Base-by-base conservation (phyloP, 345 rosid species). In the Cardamine resedifolia region DNA sequence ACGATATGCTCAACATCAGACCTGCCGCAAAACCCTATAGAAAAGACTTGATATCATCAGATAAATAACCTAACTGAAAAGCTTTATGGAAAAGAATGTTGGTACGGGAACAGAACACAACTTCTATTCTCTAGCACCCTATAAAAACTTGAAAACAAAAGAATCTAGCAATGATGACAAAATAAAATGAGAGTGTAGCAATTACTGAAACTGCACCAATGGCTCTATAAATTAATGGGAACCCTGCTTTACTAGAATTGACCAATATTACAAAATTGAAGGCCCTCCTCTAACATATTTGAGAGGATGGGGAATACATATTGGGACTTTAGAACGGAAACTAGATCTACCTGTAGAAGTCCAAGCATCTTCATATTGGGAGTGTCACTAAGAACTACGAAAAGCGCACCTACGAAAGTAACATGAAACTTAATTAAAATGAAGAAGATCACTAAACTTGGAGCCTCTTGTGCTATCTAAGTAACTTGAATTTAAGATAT, bases 311-410 rank as follows among this genome's bases (percentile, higher is more conserved):
- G 1, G n/a, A 49, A 74, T 24, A 62, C 47, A 64, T 26, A 10
- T 68, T 26, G 31, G 47, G n/a, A 27, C 43, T 14, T 20, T n/a
- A 44, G 21, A 66, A 68, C 16, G 48, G 19, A 71, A 67, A 66
- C 12, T 5, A 38, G 67, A 57, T 60, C 48, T 91, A 90, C 96
- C 96, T 94, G 97, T 73, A 94, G 81, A 56, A 94, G 91, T 28
- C 99, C 97, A 79, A 94, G 98, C 93, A 89, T 82, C 90, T 89
- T 91, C 85, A 91, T 82, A 79, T 89, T 94, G 74, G 97, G 99
- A 71, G 92, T 69, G n/a, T 59, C 81, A 71, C 80, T 88, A 68
- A 94, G 82, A 76, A 94, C 77, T 10, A 94, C 96, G 70, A 91
- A 75, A 41, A 91, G 89, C 3, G 96, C 99, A 80, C 99, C 99